Conservation (phyloP, 345 rosid species). For the Eucalyptus brandiana region DNA sequence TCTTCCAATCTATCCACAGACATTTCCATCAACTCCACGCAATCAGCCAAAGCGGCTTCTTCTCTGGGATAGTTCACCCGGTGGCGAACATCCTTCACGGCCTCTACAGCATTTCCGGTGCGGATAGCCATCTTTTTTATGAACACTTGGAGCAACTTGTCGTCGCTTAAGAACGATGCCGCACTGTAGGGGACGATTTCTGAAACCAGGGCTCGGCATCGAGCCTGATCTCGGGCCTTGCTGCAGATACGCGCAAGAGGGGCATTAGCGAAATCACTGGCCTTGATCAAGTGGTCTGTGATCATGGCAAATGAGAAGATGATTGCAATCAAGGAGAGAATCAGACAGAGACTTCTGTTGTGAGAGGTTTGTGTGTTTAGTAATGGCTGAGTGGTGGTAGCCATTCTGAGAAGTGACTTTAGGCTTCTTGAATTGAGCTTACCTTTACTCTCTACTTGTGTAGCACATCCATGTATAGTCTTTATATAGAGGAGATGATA, state of each 20-base stretch:
- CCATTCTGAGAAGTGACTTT: slow-evolving; percentile 3
- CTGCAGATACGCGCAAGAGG: slow-evolving; percentile 12
- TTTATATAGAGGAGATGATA: background rate
- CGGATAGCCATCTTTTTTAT: slow-evolving; percentile 12
- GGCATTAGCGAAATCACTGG: background rate
- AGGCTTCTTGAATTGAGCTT: background rate
- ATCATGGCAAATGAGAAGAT: slow-evolving; percentile 11
- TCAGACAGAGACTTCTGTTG: slow-evolving; percentile 7
- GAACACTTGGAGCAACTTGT: slow-evolving; percentile 20
- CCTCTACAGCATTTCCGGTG: slow-evolving; percentile 1
- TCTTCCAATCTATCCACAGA: slow-evolving; percentile 35
- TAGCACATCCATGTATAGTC: background rate
- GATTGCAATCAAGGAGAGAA: slow-evolving; percentile 29
- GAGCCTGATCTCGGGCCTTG: slow-evolving; percentile 16
- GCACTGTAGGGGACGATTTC: slow-evolving; percentile 9
- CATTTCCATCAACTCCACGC: slow-evolving; percentile 45
- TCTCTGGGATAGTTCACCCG: slow-evolving; percentile 22
- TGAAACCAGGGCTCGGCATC: slow-evolving; percentile 31
- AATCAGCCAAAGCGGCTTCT: slow-evolving; percentile 29
- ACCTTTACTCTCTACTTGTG: background rate
- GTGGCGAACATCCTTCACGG: background rate
- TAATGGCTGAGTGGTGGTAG: slow-evolving; percentile 23
- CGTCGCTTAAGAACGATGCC: background rate
- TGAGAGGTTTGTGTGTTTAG: slow-evolving; percentile 16
- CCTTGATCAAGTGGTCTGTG: background rate